A percentile compares a stretch with the other conserved stretches of the same genome.
phyloP scores from a whole-genome alignment of 2,329 filamentous ascomycete genomes.

The Aspergillus aculeatinus region DNA sequence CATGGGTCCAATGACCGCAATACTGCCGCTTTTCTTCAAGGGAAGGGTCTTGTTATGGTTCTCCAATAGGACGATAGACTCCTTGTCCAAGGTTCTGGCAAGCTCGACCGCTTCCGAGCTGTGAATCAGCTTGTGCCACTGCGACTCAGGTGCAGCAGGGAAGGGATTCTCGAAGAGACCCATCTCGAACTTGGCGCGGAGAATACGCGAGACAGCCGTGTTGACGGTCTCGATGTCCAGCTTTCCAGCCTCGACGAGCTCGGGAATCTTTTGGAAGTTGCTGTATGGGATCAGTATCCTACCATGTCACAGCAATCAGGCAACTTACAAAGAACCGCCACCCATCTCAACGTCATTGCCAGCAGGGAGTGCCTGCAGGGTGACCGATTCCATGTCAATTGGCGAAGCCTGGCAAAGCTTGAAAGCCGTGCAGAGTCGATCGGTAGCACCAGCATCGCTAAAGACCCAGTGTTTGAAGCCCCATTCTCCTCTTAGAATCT shows the following conservation, averaged over 20 bases:
- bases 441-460: conserved; percentile 68
- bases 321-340: conserved; percentile 61
- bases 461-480: conserved; percentile 67
- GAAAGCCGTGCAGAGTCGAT: conserved; percentile 65
- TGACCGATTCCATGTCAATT: conserved; percentile 65
- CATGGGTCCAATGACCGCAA: conserved; percentile 75
- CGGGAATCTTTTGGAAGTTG: conserved; percentile 66
- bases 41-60: conserved; percentile 57
- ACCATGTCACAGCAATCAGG: background rate
- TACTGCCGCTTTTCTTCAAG: conserved; percentile 62
- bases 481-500: conserved; percentile 70
- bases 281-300: conserved; percentile 19
- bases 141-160: conserved; percentile 54
- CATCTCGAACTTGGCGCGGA: conserved; percentile 67
- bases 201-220: conserved; percentile 63
- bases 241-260: conserved; percentile 61
- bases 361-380: conserved; percentile 62
- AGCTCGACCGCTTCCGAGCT: conserved; percentile 59
- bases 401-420: conserved; percentile 60
- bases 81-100: conserved; percentile 62
- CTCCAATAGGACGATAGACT: conserved; percentile 62
- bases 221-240: conserved; percentile 62
- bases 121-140: conserved; percentile 62
- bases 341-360: conserved; percentile 76
- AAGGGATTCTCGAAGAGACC: conserved; percentile 73